phyloP scores from a whole-genome alignment of 1,284 basidiomycete species.

The Chalciporus sp. region DNA sequence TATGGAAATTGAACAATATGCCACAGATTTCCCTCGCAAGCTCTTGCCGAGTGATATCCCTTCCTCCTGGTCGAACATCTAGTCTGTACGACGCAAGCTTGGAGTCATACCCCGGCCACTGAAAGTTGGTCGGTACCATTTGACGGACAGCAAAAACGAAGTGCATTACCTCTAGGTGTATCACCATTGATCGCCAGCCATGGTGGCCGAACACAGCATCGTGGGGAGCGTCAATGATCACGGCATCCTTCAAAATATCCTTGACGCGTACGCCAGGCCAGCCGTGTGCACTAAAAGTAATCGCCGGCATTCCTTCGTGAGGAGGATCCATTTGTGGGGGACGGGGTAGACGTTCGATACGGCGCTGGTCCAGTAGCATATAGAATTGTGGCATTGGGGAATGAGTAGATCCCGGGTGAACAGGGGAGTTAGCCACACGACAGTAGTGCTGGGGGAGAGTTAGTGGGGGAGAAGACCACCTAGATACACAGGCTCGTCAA shows the following conservation, averaged over 20 bases:
- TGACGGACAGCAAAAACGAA: not conserved
- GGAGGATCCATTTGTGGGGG: constrained; percentile 14
- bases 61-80: constrained; percentile 9
- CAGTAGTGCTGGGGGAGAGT: constrained; percentile 21
- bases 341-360: constrained; percentile 27
- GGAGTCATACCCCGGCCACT: constrained; percentile 33
- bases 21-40: constrained; percentile 22
- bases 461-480: not conserved
- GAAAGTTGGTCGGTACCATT: not conserved
- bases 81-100: constrained; percentile 12
- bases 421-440: constrained; percentile 16
- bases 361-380: constrained; percentile 18
- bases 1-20: constrained; percentile 15
- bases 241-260: constrained; percentile 17
- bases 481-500: not conserved
- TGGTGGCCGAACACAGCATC: constrained; percentile 21
- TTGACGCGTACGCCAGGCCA: constrained; percentile 25
- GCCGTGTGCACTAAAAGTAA: constrained; percentile 22
- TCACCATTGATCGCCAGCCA: constrained; percentile 25
- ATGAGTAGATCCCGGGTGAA: constrained; percentile 21
- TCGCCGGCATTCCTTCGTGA: constrained; percentile 15
- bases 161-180: constrained; percentile 23
- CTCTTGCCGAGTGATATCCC: constrained; percentile 21
- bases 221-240: constrained; percentile 19
- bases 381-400: constrained; percentile 26